A percentile compares a stretch with the other conserved stretches of the same genome.
phyloP scores from a whole-genome alignment of 2,329 filamentous ascomycete species.

The Ilyonectria robusta region DNA sequence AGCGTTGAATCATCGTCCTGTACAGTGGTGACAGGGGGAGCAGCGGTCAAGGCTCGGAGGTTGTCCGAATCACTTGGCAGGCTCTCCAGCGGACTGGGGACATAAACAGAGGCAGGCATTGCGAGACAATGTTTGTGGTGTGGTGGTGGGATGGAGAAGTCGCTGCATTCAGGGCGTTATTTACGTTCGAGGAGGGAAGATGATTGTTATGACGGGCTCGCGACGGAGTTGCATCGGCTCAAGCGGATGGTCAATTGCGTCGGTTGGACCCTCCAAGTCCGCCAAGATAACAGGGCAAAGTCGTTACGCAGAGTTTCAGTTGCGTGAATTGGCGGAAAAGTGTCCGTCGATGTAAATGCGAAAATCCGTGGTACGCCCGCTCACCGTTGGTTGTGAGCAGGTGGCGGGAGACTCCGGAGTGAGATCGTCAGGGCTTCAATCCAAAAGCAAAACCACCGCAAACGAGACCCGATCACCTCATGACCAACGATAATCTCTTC shows the following conservation, averaged over 20 bases:
- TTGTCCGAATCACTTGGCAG: constrained; percentile 20
- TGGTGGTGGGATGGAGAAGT: neutral
- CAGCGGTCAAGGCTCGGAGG: constrained; percentile 1
- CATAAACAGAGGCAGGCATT: constrained; percentile 34
- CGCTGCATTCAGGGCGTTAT: constrained; percentile 11
- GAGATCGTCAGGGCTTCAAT: neutral
- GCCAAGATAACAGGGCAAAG: neutral
- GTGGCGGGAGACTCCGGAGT: neutral
- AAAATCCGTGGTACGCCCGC: neutral
- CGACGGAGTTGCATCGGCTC: constrained; percentile 2
- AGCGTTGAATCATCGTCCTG: constrained; percentile 39
- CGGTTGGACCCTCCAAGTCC: neutral
- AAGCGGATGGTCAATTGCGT: neutral
- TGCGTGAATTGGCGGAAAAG: constrained; percentile 2
- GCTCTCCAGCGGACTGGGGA: constrained; percentile 29
- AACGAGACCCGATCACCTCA: neutral
- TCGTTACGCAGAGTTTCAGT: neutral
- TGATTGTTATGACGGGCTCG: neutral
- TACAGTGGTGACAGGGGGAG: neutral
- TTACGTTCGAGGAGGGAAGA: constrained; percentile 8
- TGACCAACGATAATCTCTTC: neutral
- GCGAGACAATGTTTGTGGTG: constrained; percentile 8
- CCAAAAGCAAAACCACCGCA: neutral
- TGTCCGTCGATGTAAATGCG: neutral
- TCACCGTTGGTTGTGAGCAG: neutral